Evolutionary conservation across 2,329 filamentous ascomycete genomes (phyloP), one percentile per base, ranked within the genome.

Genomic region (Thielaviopsis musarum): DNA sequence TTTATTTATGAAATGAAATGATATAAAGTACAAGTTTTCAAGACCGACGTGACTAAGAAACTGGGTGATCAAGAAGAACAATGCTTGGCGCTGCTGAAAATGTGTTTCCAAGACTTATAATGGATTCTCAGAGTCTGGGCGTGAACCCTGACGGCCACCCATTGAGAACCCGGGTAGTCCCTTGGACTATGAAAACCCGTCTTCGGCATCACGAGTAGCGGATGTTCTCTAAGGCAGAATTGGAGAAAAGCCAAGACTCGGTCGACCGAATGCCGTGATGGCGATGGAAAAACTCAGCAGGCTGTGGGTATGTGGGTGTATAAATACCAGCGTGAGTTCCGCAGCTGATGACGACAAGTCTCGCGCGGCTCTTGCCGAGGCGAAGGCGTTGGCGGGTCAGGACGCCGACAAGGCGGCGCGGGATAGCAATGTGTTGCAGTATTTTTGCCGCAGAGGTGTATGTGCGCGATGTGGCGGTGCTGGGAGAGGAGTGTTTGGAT

Each of bases 361-460:
- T 2, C 56, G 84, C 1, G 73, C 74, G 24, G 24, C 13, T n/a
- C 72, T 82, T 24, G 80, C 82, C 0, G 68, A 72, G 62, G 64
- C 66, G 12, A 24, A 5, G 24, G 70, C 75, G 7, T 75, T 78
- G 7, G 69, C 72, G 4, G 24, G 24, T 6, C 3, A 6, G 3
- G 24, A 26, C 24, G 24, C 24, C 24, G 24, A 26, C 24, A 73
- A 75, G 26, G 72, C 76, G 2, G 77, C 73, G 2, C 71, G 75
- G 28, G 83, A 87, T 69, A 82, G 77, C 34, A 77, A 85, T 63
- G 75, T 77, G 0, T 72, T 87, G 51, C 81, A 85, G 69, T 84
- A 83, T 68, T 87, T n/a, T 88, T 67, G 83, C 84, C 4, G 75
- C 85, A 6, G 82, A 86, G 61, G 81, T 74, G 1, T 87, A 83